Base-by-base conservation (phyloP, 202 grass and related monocot genomes). In the Zizania palustris region DNA sequence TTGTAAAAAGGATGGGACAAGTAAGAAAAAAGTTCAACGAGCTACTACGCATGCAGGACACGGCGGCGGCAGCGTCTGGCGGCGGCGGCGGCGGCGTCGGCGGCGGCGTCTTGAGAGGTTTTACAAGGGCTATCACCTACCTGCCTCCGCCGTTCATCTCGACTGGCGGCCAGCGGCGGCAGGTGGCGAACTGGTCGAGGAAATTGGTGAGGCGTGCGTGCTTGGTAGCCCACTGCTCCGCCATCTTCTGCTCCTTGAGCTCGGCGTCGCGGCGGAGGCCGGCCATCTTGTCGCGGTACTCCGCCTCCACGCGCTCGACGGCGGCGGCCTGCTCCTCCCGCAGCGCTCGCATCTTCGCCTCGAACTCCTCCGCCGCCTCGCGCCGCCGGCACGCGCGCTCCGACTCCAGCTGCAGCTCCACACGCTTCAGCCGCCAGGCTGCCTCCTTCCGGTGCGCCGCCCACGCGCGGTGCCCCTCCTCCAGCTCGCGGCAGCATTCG, bases 201-300 rank as follows among this genome's bases (percentile, higher is more conserved):
- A 91, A 96, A 45, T 88, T 86, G 61, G 82, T 81, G 67, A 99
- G 76, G 65, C 92, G 87, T 1, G 81, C 72, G 74, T 99, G 96
- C 83, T 99, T 99, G 45, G 85, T 72, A 1, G 92, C 92, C 96
- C 96, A 99, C 73, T 96, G 96, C 68, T 99, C 96, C 1, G 88
- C 92, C 78, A 91, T 84, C 60, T 99, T 96, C 85, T 95, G 89
- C 67, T 99, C 96, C 81, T 99, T 99, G 14, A 83, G 45, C 70
- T 93, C 83, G 3, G 96, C 92, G 62, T 99, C 96, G 42, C 88
- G 93, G 49, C 88, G 81, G 65, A 99, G 82, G 1, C 84, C 88
- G 5, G 76, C 45, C 1, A 96, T 85, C 90, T 91, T 93, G 57
- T 96, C 96, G 22, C 90, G 60, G 85, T 91, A 87, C 69, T 99